phyloP scores from a whole-genome alignment of 352 stramenopile genomes.

The Phytophthora boehmeriae region DNA sequence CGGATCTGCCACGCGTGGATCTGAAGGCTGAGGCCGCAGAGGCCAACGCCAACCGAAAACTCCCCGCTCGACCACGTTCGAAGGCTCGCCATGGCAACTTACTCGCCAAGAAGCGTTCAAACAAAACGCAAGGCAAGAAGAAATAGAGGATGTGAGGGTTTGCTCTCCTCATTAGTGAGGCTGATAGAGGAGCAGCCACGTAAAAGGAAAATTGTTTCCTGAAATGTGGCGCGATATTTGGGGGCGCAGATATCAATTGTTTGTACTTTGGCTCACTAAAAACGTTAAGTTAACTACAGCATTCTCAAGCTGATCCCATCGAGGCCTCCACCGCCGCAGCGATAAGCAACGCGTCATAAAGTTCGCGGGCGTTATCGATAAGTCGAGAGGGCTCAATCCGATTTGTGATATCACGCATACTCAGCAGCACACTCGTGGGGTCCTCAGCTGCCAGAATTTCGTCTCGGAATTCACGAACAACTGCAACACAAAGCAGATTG shows the following conservation, averaged over 20 bases:
- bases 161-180: background rate
- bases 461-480: slow-evolving; percentile 66
- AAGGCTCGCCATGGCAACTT: slow-evolving; percentile 42
- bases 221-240: too few relatives aligned
- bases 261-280: slow-evolving; percentile 1
- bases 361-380: slow-evolving; percentile 60
- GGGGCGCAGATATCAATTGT: background rate
- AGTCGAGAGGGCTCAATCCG: slow-evolving; percentile 54
- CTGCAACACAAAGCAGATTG: slow-evolving; percentile 77
- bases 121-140: slow-evolving; percentile 38
- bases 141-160: slow-evolving; percentile 21
- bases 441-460: slow-evolving; percentile 72
- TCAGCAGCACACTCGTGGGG: slow-evolving; percentile 57
- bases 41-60: slow-evolving; percentile 19
- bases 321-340: slow-evolving; percentile 63
- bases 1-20: slow-evolving; percentile 71
- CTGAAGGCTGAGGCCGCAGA: slow-evolving; percentile 44
- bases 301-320: slow-evolving; percentile 19
- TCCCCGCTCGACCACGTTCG: slow-evolving; percentile 19
- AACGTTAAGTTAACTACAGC: slow-evolving; percentile 18
- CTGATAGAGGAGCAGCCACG: background rate
- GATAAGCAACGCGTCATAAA: slow-evolving; percentile 73
- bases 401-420: slow-evolving; percentile 59
- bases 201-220: too few relatives aligned
- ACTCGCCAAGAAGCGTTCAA: slow-evolving; percentile 33